Conservation (phyloP, 305 asterid species). For the Rubia tinctorum region DNA sequence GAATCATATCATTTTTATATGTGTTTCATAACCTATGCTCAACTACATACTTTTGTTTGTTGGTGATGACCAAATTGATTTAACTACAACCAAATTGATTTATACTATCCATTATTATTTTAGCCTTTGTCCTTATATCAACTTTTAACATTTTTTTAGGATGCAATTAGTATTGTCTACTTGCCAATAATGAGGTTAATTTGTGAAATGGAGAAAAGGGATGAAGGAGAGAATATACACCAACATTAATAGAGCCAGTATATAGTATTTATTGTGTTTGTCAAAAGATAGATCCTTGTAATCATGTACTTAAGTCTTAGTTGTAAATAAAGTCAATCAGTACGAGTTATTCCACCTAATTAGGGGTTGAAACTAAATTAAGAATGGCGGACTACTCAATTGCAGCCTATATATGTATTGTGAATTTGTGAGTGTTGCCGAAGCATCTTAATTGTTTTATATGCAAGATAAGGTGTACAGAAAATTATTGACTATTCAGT, state of each 20-base stretch:
- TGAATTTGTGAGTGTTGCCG: background rate
- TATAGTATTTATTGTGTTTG: background rate
- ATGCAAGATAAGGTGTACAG: background rate
- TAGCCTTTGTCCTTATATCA: no score
- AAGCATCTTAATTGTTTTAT: background rate
- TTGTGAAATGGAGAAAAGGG: background rate
- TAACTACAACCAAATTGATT: no score
- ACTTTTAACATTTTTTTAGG: no score
- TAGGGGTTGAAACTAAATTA: background rate
- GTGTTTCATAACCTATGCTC: no score
- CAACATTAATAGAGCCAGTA: background rate
- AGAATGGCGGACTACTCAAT: slow-evolving; percentile 4
- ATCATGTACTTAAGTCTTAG: background rate
- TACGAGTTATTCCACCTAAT: slow-evolving; percentile 13
- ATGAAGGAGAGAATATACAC: background rate
- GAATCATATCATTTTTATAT: no score
- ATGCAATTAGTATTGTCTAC: background rate
- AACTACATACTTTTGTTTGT: no score
- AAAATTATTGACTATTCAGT: no score
- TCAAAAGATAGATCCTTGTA: slow-evolving; percentile 14
- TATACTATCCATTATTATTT: no score
- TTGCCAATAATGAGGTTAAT: background rate
- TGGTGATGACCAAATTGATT: no score
- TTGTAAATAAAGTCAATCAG: slow-evolving; percentile 17
- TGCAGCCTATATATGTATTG: background rate